Evolutionary conservation across 2,329 filamentous ascomycete genomes (phyloP).

Genomic region (Hypoxylon sp.): DNA sequence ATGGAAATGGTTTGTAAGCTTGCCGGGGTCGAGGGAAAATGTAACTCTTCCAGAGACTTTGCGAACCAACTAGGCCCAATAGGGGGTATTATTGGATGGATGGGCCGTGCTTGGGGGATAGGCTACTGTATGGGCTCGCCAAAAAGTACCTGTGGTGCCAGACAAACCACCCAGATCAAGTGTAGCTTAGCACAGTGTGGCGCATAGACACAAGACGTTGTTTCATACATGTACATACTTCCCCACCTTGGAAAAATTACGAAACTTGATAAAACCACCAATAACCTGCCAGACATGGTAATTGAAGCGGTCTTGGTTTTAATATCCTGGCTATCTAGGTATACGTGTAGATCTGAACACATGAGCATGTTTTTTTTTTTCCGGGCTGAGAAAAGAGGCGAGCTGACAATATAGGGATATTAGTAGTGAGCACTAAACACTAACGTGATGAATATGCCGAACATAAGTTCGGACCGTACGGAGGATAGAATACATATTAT

Average conservation of each 20-base stretch:
- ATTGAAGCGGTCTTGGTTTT: constrained; percentile 24
- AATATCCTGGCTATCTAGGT: constrained; percentile 10
- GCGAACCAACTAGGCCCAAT: constrained; percentile 26
- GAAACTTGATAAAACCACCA: constrained; percentile 7
- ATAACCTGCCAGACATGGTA: constrained; percentile 29
- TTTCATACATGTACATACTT: constrained; percentile 1
- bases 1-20: constrained; percentile 37
- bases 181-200: constrained; percentile 17
- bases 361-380: background rate
- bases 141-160: background rate
- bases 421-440: background rate
- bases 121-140: background rate
- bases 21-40: constrained; percentile 20
- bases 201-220: constrained; percentile 4
- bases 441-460: constrained; percentile 25
- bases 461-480: constrained; percentile 30
- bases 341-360: constrained; percentile 19
- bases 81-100: constrained; percentile 16
- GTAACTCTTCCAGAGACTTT: constrained; percentile 11
- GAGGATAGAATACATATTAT: constrained; percentile 8
- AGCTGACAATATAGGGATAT: background rate
- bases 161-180: background rate
- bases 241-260: constrained; percentile 5
- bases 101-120: constrained; percentile 13
- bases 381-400: background rate